A percentile compares a stretch with the other conserved stretches of the same genome.
These are phyloP conservation scores for Brassica hybrid DNA, from an alignment of 441 rosid genomes.

Conservation along the genomic window DNA sequence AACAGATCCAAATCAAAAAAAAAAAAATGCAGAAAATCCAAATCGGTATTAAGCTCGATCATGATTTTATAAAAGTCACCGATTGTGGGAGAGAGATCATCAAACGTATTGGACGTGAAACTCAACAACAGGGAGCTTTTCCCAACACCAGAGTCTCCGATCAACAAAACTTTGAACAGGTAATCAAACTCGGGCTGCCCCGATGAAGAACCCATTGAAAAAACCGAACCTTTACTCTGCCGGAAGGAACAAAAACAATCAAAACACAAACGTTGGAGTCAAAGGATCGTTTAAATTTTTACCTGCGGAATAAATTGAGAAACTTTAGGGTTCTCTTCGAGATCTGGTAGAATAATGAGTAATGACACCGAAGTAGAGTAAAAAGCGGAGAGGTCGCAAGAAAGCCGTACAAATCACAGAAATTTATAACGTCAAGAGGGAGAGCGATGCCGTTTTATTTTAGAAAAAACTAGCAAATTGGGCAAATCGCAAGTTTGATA, in stretches of 20 bases:
- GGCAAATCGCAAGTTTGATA: too few relatives aligned
- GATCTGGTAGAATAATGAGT: slow-evolving; percentile 34
- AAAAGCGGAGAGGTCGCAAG: slow-evolving; percentile 27
- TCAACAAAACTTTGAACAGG: slow-evolving; percentile 62
- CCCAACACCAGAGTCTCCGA: slow-evolving; percentile 82
- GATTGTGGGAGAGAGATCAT: slow-evolving; percentile 73
- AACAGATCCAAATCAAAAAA: slow-evolving; percentile 6
- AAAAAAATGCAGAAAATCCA: not conserved
- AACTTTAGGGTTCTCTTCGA: slow-evolving; percentile 17
- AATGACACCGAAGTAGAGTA: slow-evolving; percentile 22
- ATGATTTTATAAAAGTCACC: slow-evolving; percentile 41
- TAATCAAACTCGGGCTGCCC: slow-evolving; percentile 73
- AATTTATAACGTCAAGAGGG: slow-evolving; percentile 13
- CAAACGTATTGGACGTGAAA: slow-evolving; percentile 69
- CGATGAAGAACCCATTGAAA: slow-evolving; percentile 56
- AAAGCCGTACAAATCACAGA: slow-evolving; percentile 33
- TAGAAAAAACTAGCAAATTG: too few relatives aligned
- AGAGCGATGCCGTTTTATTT: not conserved
- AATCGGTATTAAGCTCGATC: not conserved
- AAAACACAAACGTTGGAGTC: slow-evolving; percentile 4
- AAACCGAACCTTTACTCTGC: slow-evolving; percentile 41
- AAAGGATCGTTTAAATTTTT: slow-evolving; percentile 22
- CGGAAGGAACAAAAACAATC: not conserved
- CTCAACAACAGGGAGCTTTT: slow-evolving; percentile 74
- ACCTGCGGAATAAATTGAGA: not conserved